Evolutionary conservation across 2,329 filamentous ascomycete genomes (phyloP).

Genomic region (Colletotrichum salicis): DNA sequence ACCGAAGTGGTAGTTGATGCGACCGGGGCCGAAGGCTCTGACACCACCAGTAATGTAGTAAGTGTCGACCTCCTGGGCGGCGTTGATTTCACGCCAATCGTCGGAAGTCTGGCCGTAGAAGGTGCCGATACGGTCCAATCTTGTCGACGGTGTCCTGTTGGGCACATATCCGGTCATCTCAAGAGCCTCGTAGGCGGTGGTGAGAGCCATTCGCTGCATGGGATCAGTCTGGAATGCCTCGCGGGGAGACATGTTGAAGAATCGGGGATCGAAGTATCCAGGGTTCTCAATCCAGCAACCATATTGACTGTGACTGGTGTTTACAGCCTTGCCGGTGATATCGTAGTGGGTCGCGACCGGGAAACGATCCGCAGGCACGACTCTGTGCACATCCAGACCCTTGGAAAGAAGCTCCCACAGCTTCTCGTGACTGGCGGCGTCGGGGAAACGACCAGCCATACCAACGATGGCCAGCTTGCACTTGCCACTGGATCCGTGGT

Average conservation of each 20-base stretch:
- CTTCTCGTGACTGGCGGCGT: slow-evolving; percentile 50
- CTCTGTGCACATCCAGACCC: slow-evolving; percentile 71
- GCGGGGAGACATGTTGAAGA: slow-evolving; percentile 79
- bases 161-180: slow-evolving; percentile 80
- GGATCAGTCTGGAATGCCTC: slow-evolving; percentile 78
- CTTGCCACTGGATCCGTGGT: slow-evolving; percentile 58
- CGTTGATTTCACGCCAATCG: slow-evolving; percentile 83
- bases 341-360: slow-evolving; percentile 71
- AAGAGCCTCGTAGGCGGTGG: slow-evolving; percentile 82
- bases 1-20: slow-evolving; percentile 84
- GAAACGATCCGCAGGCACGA: slow-evolving; percentile 68
- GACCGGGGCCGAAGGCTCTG: slow-evolving; percentile 62
- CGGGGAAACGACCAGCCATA: slow-evolving; percentile 56
- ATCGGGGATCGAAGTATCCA: slow-evolving; percentile 73
- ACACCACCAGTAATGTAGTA: slow-evolving; percentile 64
- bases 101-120: slow-evolving; percentile 83
- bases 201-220: slow-evolving; percentile 77
- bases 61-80: slow-evolving; percentile 71
- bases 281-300: slow-evolving; percentile 69
- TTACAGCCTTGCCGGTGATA: slow-evolving; percentile 69
- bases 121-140: slow-evolving; percentile 68
- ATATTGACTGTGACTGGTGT: slow-evolving; percentile 59
- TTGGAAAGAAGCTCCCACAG: slow-evolving; percentile 68
- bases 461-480: slow-evolving; percentile 88
- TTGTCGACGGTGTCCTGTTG: slow-evolving; percentile 74